Evolutionary conservation across 1,284 basidiomycete genomes (phyloP).

Genomic region (Trichosporon inkin): DNA sequence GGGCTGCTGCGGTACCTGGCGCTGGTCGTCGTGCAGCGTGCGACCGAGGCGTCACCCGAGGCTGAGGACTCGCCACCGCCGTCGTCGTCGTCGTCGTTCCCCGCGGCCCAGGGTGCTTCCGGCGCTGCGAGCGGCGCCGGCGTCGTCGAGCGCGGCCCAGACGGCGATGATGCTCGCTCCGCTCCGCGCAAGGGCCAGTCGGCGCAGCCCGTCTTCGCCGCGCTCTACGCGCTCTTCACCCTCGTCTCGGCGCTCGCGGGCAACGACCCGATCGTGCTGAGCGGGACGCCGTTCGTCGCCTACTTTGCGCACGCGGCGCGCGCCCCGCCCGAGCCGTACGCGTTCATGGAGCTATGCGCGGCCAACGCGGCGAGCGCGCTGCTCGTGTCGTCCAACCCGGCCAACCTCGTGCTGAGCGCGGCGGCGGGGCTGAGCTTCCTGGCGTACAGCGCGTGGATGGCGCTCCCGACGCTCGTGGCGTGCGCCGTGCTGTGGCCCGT

Average conservation of each 20-base stretch:
- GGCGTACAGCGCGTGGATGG: slow-evolving; percentile 48
- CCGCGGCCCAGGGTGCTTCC: not conserved
- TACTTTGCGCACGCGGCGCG: slow-evolving; percentile 72
- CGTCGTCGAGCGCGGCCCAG: not conserved
- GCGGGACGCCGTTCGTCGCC: slow-evolving; percentile 73
- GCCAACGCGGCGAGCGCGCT: slow-evolving; percentile 67
- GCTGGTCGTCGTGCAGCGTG: slow-evolving; percentile 75
- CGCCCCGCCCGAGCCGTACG: slow-evolving; percentile 60
- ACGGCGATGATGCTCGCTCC: not conserved
- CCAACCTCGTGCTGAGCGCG: slow-evolving; percentile 53
- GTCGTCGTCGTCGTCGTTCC: not conserved
- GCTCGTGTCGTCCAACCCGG: slow-evolving; percentile 53
- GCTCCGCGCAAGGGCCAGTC: slow-evolving; percentile 26
- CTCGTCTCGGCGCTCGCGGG: slow-evolving; percentile 74
- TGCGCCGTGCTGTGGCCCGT: slow-evolving; percentile 46
- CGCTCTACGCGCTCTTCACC: slow-evolving; percentile 77
- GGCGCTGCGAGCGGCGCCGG: not conserved
- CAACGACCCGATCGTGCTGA: slow-evolving; percentile 83
- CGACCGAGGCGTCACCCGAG: slow-evolving; percentile 51
- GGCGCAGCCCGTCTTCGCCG: slow-evolving; percentile 66
- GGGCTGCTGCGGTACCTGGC: slow-evolving; percentile 83
- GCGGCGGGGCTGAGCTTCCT: slow-evolving; percentile 51
- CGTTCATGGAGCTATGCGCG: slow-evolving; percentile 64
- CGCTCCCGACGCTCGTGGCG: slow-evolving; percentile 46
- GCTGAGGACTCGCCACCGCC: not conserved